phyloP scores from a whole-genome alignment of 2,329 filamentous ascomycete species.

The Talaromyces sp. region DNA sequence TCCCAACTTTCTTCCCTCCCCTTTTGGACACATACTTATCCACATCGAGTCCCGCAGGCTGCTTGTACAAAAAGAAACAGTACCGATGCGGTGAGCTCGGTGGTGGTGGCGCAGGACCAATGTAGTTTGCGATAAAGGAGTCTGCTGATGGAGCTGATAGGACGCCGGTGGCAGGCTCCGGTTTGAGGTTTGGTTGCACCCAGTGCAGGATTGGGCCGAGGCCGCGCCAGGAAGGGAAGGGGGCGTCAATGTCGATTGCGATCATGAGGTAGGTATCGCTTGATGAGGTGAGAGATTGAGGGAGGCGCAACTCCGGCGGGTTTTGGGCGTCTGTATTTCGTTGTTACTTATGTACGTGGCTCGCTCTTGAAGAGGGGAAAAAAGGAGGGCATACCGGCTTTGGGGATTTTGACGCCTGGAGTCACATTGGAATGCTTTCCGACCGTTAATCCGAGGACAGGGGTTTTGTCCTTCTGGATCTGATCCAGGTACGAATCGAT shows the following conservation, averaged over 20 bases:
- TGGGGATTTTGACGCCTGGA: conserved; percentile 34
- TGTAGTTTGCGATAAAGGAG: conserved; percentile 18
- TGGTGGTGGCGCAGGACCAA: conserved; percentile 19
- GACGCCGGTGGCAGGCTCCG: conserved; percentile 2
- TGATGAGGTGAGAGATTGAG: conserved; percentile 7
- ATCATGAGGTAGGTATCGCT: conserved; percentile 41
- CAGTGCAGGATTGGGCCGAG: conserved; percentile 52
- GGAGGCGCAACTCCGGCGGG: conserved; percentile 24
- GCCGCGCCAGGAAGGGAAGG: conserved; percentile 42
- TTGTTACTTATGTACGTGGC: not conserved
- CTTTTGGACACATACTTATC: conserved; percentile 5
- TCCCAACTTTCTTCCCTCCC: conserved; percentile 19
- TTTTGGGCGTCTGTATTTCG: conserved; percentile 25
- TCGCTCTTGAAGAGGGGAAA: not conserved
- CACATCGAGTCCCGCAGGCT: conserved; percentile 13
- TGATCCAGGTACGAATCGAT: conserved; percentile 26
- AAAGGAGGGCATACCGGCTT: conserved; percentile 27
- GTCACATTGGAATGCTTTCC: conserved; percentile 29
- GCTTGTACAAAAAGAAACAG: conserved; percentile 21
- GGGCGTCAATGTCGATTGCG: conserved; percentile 50
- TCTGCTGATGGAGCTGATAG: not conserved
- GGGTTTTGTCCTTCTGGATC: conserved; percentile 34
- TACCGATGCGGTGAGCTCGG: conserved; percentile 19
- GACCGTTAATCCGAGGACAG: conserved; percentile 34
- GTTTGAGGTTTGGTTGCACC: conserved; percentile 44